A percentile compares a stretch with the other conserved stretches of the same genome.
These are phyloP conservation scores for Lepidopterella palustris DNA, from an alignment of 495 filamentous ascomycete genomes.

Conservation along the genomic window DNA sequence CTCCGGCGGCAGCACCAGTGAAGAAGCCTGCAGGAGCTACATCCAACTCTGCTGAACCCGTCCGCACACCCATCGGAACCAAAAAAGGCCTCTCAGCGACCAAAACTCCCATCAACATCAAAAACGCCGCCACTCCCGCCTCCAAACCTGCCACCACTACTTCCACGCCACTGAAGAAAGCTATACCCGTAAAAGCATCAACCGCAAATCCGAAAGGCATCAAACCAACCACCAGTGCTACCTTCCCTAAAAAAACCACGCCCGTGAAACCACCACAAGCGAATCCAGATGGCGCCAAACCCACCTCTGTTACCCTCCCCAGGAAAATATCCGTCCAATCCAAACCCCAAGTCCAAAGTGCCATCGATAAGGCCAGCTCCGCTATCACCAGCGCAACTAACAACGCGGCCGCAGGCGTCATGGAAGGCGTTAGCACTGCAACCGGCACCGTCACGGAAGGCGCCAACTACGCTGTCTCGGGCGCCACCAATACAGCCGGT, in stretches of 20 bases:
- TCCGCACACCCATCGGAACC: not conserved
- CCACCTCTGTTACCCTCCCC: conserved; percentile 1
- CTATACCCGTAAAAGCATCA: not conserved
- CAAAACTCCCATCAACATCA: not conserved
- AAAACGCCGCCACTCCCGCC: not conserved
- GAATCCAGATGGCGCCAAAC: conserved; percentile 15
- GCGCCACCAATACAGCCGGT: conserved; percentile 16
- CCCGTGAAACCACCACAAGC: conserved; percentile 7
- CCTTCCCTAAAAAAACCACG: not conserved
- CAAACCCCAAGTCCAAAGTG: conserved; percentile 5
- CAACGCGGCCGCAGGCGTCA: conserved; percentile 19
- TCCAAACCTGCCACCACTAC: not conserved
- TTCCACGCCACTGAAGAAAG: not conserved
- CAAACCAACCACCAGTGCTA: conserved; percentile 3
- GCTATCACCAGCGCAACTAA: conserved; percentile 18
- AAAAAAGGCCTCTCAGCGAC: not conserved
- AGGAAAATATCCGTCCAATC: not conserved
- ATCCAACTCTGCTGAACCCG: not conserved
- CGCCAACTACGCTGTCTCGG: conserved; percentile 14
- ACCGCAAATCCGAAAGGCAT: not conserved
- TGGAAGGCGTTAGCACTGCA: conserved; percentile 15
- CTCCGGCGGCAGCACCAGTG: conserved; percentile 7
- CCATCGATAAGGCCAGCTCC: conserved; percentile 10
- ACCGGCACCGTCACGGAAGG: conserved; percentile 15
- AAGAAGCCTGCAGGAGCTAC: conserved; percentile 8